These are phyloP conservation scores for Entomortierella parvispora DNA, from an alignment of 192 early-diverging fungal genomes.

Conservation along the genomic window DNA sequence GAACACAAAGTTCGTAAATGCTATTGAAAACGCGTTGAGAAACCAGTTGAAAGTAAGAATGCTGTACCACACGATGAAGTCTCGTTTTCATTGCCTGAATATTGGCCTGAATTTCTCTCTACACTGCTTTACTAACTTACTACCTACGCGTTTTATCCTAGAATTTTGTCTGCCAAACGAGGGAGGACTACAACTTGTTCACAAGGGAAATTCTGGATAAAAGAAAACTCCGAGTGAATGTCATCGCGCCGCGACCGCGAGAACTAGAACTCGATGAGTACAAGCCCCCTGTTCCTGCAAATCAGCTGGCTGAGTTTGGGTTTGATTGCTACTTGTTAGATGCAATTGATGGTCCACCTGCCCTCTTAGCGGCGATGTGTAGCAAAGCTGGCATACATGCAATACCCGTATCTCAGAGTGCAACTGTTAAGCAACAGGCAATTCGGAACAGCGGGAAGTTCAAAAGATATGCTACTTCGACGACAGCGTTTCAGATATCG, in stretches of 20 bases:
- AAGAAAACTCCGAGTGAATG: conserved; percentile 67
- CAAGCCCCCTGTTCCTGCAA: conserved; percentile 10
- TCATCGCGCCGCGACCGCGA: conserved; percentile 56
- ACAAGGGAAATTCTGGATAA: conserved; percentile 72
- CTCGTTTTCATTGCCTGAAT: not conserved
- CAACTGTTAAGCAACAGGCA: conserved; percentile 13
- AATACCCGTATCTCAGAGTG: conserved; percentile 49
- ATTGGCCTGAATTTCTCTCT: not conserved
- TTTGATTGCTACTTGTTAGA: conserved; percentile 84
- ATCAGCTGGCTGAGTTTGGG: conserved; percentile 64
- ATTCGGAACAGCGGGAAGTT: conserved; percentile 33
- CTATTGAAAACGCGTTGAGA: conserved; percentile 70
- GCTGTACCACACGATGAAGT: not conserved
- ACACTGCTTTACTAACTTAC: not conserved
- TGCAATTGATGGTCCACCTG: conserved; percentile 75
- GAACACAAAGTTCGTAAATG: conserved; percentile 66
- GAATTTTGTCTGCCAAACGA: conserved; percentile 82
- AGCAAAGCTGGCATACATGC: conserved; percentile 65
- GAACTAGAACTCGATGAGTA: conserved; percentile 31
- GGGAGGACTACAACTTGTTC: conserved; percentile 81
- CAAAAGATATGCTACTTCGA: conserved; percentile 28
- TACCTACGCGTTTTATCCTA: conserved; percentile 44
- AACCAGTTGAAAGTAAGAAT: conserved; percentile 60
- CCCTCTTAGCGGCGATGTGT: conserved; percentile 74
- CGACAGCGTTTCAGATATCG: conserved; percentile 7